Conservation (phyloP, 2,329 filamentous ascomycete genomes). For the Westerdykella ornata region DNA sequence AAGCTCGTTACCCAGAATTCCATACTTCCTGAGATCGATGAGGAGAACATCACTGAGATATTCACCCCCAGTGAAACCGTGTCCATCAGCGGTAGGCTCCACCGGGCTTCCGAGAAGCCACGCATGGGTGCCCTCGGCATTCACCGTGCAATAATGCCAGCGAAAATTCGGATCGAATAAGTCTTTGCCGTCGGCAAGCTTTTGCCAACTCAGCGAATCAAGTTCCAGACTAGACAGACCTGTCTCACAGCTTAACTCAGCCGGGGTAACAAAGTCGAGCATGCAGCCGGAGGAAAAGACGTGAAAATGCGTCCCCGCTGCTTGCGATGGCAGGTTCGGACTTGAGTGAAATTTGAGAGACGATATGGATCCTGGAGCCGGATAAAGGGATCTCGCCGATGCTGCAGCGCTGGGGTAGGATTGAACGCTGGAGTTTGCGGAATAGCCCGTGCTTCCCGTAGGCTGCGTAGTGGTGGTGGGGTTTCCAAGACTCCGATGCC, state of each 20-base stretch:
- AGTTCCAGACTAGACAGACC: constrained; percentile 86
- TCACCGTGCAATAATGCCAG: constrained; percentile 98
- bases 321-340: constrained; percentile 77
- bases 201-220: constrained; percentile 84
- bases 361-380: constrained; percentile 79
- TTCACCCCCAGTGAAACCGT: constrained; percentile 71
- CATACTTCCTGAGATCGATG: constrained; percentile 86
- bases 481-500: constrained; percentile 24
- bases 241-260: constrained; percentile 83
- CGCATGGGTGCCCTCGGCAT: constrained; percentile 89
- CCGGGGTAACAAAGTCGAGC: constrained; percentile 89
- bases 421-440: constrained; percentile 64
- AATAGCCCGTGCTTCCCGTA: constrained; percentile 51
- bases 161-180: constrained; percentile 87
- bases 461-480: constrained; percentile 28
- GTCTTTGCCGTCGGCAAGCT: constrained; percentile 86
- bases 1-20: constrained; percentile 75
- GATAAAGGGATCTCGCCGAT: constrained; percentile 43
- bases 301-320: constrained; percentile 90
- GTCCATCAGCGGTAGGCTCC: constrained; percentile 59
- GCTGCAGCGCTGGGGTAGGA: constrained; percentile 43
- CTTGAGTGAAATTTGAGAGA: constrained; percentile 85
- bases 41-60: constrained; percentile 92
- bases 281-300: constrained; percentile 88
- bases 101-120: constrained; percentile 93